Conservation (phyloP, 257 asterid genomes). For the Nyctanthes arbortristis region DNA sequence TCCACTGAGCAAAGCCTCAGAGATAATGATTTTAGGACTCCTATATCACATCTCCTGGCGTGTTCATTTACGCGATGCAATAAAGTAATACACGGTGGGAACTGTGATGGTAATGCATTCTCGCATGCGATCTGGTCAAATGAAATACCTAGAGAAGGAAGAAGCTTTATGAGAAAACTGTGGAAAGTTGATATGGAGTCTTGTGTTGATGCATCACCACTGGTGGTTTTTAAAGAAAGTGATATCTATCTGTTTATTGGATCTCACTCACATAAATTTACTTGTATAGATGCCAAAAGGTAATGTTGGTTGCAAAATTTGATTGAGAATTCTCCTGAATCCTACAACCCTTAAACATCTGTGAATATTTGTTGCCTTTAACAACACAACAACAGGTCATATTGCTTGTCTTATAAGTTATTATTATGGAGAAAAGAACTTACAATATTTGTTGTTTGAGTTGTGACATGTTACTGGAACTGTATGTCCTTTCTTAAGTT, state of each 20-base stretch:
- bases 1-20: slow-evolving; percentile 30
- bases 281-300: slow-evolving; percentile 73
- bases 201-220: slow-evolving; percentile 98
- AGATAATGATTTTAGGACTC: slow-evolving; percentile 33
- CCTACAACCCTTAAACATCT: slow-evolving; percentile 10
- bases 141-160: slow-evolving; percentile 43
- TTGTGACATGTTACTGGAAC: not conserved
- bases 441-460: slow-evolving; percentile 3
- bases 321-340: slow-evolving; percentile 12
- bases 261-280: slow-evolving; percentile 82
- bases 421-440: not conserved
- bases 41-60: slow-evolving; percentile 33
- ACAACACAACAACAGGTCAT: slow-evolving; percentile 6
- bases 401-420: not conserved
- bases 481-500: not conserved
- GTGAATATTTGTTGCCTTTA: slow-evolving; percentile 6
- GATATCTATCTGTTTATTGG: slow-evolving; percentile 67
- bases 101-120: slow-evolving; percentile 39
- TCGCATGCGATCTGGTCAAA: slow-evolving; percentile 35
- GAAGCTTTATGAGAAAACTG: slow-evolving; percentile 47
- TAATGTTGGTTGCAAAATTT: slow-evolving; percentile 27
- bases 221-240: slow-evolving; percentile 62
- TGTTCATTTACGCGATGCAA: slow-evolving; percentile 85
- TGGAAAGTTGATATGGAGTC: slow-evolving; percentile 82
- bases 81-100: slow-evolving; percentile 50